Base-by-base conservation (phyloP, 495 filamentous ascomycete genomes). In the Haplographium delicatum region DNA sequence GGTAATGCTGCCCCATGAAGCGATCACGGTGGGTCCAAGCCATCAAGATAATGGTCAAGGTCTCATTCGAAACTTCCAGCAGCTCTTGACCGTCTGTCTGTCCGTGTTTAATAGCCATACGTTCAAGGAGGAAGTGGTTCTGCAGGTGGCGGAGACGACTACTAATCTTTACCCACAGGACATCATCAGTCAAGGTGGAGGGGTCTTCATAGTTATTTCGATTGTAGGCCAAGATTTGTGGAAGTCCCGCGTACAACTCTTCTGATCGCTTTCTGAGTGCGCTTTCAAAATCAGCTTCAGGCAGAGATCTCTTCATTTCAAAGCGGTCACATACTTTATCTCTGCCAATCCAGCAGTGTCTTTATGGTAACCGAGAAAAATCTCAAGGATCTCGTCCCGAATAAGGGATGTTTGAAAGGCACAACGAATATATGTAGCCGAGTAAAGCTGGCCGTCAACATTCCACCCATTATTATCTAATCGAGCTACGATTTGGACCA, bases 391-490 rank as follows among this genome's bases (percentile, higher is more conserved):
- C 16, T 61, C 53, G n/a, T 51, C 39, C 15, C 51, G 33, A 2
- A 56, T 39, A 8, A 30, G 41, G 9, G 54, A 34, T 4, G 54
- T 38, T 7, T 8, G 15, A 3, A 33, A 30, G 11, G 38, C 31
- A 5, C 41, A 30, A 1, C 54, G 40, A 27, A n/a, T 31, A 15
- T n/a, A 13, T 8, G 58, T 61, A 1, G 30, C 18, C 9, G 24
- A n/a, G 28, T 44, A 47, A 8, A 61, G 41, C 3, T 47, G 19
- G n/a, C 50, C 50, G 3, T 54, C 46, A 6, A 22, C 45, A 31
- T 57, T 52, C 54, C 54, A 61, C 1, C 58, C 58, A 46, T 61
- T 44, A 0, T 37, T 9, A 41, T 57, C 58, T 0, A 61, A 39
- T 16, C 22, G 18, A 26, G 18, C 35, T 16, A 61, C 33, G 9